A percentile compares a stretch with the other conserved stretches of the same genome.
Conservation (phyloP, 805 yeast species). For the Metahyphopichia silvanorum region DNA sequence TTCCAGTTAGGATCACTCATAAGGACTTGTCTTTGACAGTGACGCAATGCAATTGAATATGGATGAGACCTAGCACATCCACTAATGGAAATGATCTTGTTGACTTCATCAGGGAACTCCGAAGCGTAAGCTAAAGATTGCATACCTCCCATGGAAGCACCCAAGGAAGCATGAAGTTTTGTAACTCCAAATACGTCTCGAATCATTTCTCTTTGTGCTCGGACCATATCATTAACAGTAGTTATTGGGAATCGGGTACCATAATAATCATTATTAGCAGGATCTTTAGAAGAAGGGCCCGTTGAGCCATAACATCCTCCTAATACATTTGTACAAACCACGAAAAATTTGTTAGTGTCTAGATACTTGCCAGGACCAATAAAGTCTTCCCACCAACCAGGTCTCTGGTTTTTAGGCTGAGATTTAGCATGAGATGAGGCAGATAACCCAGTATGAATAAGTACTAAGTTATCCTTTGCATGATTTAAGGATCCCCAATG, state of each 20-base stretch:
- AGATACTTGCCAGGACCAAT: constrained; percentile 80
- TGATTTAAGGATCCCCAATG: constrained; percentile 80
- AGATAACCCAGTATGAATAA: constrained; percentile 86
- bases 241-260: constrained; percentile 87
- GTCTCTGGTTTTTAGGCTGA: constrained; percentile 59
- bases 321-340: constrained; percentile 85
- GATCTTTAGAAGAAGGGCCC: constrained; percentile 82
- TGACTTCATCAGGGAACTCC: constrained; percentile 77
- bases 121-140: constrained; percentile 85
- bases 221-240: constrained; percentile 84
- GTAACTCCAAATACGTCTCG: constrained; percentile 57
- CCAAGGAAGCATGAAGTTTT: constrained; percentile 75
- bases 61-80: constrained; percentile 96
- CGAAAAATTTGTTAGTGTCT: constrained; percentile 78
- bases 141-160: constrained; percentile 99
- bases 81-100: constrained; percentile 72
- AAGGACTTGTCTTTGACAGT: constrained; percentile 86
- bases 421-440: constrained; percentile 94
- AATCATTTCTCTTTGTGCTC: constrained; percentile 78
- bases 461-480: constrained; percentile 64
- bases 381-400: constrained; percentile 96
- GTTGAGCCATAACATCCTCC: constrained; percentile 97
- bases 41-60: constrained; percentile 88
- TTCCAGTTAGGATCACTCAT: constrained; percentile 97
- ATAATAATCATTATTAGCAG: constrained; percentile 61